phyloP scores from a whole-genome alignment of 495 filamentous ascomycete species.

The Aspergillus homomorphus region DNA sequence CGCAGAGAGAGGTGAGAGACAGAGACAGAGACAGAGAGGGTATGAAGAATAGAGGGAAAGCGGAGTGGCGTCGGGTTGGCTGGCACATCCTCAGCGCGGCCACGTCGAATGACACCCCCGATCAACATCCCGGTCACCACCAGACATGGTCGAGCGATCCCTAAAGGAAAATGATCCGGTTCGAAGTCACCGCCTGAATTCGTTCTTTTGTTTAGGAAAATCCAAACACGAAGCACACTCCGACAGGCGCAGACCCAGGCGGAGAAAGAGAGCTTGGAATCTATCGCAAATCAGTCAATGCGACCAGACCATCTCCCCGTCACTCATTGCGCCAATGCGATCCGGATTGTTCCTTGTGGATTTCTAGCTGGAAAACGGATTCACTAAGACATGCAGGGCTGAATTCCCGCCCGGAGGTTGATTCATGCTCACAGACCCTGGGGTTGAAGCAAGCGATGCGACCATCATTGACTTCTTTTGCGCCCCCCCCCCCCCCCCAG shows the following conservation, averaged over 20 bases:
- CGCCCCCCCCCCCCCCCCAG: background rate
- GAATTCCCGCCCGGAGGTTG: conserved; percentile 3
- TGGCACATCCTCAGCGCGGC: conserved; percentile 27
- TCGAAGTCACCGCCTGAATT: conserved; percentile 2
- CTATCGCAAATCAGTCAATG: background rate
- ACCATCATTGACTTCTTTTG: background rate
- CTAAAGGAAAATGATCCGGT: conserved; percentile 8
- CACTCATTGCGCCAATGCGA: background rate
- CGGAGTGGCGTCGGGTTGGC: conserved; percentile 19
- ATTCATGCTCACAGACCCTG: conserved; percentile 6
- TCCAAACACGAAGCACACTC: background rate
- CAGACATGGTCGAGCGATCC: conserved; percentile 7
- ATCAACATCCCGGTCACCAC: conserved; percentile 20
- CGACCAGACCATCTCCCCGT: background rate
- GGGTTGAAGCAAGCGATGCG: conserved; percentile 1
- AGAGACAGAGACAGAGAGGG: background rate
- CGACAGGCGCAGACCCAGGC: background rate
- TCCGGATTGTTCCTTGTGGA: background rate
- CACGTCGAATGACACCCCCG: conserved; percentile 29
- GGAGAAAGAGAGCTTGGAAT: background rate
- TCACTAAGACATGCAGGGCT: conserved; percentile 5
- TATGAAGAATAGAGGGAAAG: too few relatives aligned
- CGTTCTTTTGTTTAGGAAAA: background rate
- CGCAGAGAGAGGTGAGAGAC: background rate
- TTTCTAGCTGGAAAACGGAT: background rate